These are phyloP conservation scores for Telopea speciosissima DNA, from an alignment of 177 flowering plant species.

Conservation along the genomic window DNA sequence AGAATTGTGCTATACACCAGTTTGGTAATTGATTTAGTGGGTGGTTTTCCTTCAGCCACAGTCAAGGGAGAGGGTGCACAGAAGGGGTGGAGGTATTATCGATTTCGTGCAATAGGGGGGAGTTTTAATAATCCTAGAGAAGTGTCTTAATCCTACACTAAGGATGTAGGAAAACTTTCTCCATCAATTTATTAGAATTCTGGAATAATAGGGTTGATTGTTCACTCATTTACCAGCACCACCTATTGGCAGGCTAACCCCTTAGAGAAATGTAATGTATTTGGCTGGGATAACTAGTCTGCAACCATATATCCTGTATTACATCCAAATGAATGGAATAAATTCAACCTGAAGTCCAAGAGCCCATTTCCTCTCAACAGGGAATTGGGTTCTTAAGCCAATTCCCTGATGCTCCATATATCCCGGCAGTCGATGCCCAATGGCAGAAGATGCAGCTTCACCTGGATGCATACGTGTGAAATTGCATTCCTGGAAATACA, in stretches of 20 bases:
- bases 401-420: conserved; percentile 45
- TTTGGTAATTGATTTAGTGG: too few species aligned
- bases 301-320: background rate
- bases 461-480: conserved; percentile 26
- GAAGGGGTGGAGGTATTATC: too few species aligned
- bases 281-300: background rate
- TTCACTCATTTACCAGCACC: background rate
- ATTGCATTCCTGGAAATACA: conserved; percentile 35
- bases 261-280: background rate
- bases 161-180: too few species aligned
- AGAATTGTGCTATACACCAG: too few species aligned
- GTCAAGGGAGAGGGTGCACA: too few species aligned
- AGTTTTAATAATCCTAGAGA: too few species aligned
- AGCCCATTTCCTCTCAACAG: conserved; percentile 66
- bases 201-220: background rate
- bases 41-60: too few species aligned
- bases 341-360: conserved; percentile 68
- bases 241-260: background rate
- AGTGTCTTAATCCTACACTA: too few species aligned
- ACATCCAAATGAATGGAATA: background rate
- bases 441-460: conserved; percentile 33
- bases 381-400: conserved; percentile 36
- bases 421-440: conserved; percentile 41
- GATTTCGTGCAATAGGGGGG: too few species aligned
- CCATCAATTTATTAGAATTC: too few species aligned